Percentiles rank a stretch among this genome's conserved stretches.
phyloP scores from a whole-genome alignment of 139 green algal genomes.

The Closterium sp. region DNA sequence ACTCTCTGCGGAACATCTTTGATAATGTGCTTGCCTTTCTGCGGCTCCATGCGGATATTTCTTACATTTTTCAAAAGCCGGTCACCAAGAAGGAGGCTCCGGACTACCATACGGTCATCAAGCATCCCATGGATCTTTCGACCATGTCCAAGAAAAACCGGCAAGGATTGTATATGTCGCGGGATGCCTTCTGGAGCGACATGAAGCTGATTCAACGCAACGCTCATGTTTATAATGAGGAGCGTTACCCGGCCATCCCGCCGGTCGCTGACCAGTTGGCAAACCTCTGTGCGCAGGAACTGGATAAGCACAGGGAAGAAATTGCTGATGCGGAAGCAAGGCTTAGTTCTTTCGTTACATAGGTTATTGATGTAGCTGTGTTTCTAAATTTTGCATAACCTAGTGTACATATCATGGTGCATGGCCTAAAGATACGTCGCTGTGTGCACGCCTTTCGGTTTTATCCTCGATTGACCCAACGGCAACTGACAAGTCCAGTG shows the following conservation, averaged over 20 bases:
- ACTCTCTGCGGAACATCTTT: conserved; percentile 9
- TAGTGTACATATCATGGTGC: not conserved
- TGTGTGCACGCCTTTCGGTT: not conserved
- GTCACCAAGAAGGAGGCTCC: conserved; percentile 34
- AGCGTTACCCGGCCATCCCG: conserved; percentile 3
- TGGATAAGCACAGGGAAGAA: not conserved
- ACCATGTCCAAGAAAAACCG: conserved; percentile 66
- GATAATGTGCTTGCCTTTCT: conserved; percentile 13
- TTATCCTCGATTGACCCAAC: not conserved
- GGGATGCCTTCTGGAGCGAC: conserved; percentile 17
- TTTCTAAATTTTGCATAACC: not conserved
- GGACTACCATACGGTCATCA: conserved; percentile 70
- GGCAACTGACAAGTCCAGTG: not conserved
- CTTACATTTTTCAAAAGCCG: conserved; percentile 23
- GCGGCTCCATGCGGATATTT: not conserved
- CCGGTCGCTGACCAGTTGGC: conserved; percentile 7
- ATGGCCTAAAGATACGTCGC: no score
- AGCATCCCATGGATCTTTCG: conserved; percentile 75
- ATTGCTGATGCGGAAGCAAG: not conserved
- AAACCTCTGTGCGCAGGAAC: not conserved
- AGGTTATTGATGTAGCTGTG: not conserved
- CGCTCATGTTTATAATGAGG: conserved; percentile 16
- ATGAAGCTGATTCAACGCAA: conserved; percentile 7
- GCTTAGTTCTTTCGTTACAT: not conserved
- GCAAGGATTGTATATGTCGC: not conserved